Conservation (phyloP, 345 rosid genomes). For the Citrus reticulata region DNA sequence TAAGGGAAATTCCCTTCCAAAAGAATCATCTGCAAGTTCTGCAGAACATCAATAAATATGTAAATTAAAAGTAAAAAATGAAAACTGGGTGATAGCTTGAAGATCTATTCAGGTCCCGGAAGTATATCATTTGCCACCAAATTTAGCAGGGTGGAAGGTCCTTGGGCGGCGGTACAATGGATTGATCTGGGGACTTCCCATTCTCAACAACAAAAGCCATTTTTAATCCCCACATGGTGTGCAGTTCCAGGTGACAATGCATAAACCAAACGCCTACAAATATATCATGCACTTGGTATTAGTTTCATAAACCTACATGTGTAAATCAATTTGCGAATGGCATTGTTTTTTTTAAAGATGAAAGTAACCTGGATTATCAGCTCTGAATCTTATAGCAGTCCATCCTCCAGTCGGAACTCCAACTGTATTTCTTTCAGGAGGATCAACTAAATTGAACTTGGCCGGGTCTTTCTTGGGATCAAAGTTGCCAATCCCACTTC, state of each 20-base stretch:
- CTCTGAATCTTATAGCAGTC: constrained; percentile 23
- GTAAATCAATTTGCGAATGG: too few species aligned
- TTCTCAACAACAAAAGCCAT: constrained; percentile 56
- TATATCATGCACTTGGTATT: neutral
- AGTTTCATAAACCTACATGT: neutral
- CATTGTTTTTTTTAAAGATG: neutral
- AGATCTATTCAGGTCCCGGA: neutral
- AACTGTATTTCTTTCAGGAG: constrained; percentile 24
- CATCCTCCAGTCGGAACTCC: constrained; percentile 28
- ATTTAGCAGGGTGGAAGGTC: constrained; percentile 49
- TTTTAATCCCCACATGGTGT: constrained; percentile 56
- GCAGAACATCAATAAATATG: constrained; percentile 8
- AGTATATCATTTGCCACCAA: neutral
- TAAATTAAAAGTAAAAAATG: neutral
- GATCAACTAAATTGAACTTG: constrained; percentile 19
- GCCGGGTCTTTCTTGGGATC: constrained; percentile 15
- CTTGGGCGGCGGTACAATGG: constrained; percentile 43
- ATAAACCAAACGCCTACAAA: constrained; percentile 49
- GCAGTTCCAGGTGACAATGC: constrained; percentile 42
- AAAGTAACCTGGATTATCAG: constrained; percentile 20
- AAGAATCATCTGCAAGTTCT: constrained; percentile 28
- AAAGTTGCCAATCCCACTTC: constrained; percentile 21
- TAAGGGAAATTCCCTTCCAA: constrained; percentile 11
- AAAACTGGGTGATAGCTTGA: neutral
- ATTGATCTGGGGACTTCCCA: constrained; percentile 39